phyloP scores from a whole-genome alignment of 441 rosid genomes.

The Heliophila coronopifolia region DNA sequence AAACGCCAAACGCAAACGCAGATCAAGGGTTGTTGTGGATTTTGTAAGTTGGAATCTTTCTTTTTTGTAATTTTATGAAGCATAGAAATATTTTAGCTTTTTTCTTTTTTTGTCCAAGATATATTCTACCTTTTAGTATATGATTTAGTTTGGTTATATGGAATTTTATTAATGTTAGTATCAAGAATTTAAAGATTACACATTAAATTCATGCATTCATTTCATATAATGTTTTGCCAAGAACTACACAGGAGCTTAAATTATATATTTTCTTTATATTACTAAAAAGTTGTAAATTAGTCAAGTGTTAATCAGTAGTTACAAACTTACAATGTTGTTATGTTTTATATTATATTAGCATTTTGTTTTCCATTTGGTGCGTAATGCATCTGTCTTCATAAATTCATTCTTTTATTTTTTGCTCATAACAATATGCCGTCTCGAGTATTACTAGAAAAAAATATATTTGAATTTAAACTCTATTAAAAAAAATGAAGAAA shows the following conservation, averaged over 20 bases:
- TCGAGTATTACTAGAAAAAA: too few species aligned
- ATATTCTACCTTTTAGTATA: conserved; percentile 13
- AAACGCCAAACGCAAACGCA: conserved; percentile 19
- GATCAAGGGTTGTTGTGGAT: conserved; percentile 16
- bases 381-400: conserved; percentile 2
- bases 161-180: conserved; percentile 13
- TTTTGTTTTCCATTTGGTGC: background rate
- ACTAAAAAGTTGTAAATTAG: background rate
- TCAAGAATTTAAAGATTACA: conserved; percentile 15
- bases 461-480: too few species aligned
- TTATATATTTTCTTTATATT: background rate
- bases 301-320: background rate
- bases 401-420: background rate
- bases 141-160: conserved; percentile 5
- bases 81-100: conserved; percentile 19
- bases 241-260: too few species aligned
- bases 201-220: too few species aligned
- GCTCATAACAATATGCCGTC: background rate
- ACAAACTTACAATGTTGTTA: background rate
- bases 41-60: conserved; percentile 13
- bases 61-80: background rate
- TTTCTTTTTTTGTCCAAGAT: too few species aligned
- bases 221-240: too few species aligned
- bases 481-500: too few species aligned
- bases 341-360: background rate